Conservation (phyloP, 2,329 filamentous ascomycete species). For the Colletotrichum tabaci region DNA sequence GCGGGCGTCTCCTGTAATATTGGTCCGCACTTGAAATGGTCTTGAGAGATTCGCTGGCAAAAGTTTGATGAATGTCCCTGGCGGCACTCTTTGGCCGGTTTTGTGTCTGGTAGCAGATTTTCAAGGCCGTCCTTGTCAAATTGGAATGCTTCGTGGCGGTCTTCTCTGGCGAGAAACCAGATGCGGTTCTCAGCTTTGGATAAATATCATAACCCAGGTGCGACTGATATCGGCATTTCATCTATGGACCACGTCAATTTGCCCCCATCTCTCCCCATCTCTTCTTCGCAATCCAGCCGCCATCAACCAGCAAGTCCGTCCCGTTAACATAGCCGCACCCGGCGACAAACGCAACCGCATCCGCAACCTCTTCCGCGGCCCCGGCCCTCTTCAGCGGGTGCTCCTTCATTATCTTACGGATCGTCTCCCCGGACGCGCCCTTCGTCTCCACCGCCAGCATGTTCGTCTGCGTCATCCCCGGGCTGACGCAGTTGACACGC, state of each 20-base stretch:
- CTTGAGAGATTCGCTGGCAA: no score
- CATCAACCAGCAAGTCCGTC: constrained; percentile 16
- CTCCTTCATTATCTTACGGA: constrained; percentile 7
- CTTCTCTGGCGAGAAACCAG: no score
- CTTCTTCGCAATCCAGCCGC: constrained; percentile 11
- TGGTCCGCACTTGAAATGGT: no score
- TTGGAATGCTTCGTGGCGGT: no score
- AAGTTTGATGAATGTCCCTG: no score
- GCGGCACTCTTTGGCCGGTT: no score
- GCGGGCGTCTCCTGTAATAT: background rate
- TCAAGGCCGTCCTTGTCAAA: no score
- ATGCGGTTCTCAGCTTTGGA: no score
- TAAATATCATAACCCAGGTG: background rate
- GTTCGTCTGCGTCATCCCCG: constrained; percentile 24
- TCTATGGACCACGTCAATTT: no score
- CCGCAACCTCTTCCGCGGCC: constrained; percentile 22
- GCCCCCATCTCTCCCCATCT: constrained; percentile 8
- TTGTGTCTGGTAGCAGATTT: no score
- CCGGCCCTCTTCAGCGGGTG: constrained; percentile 25
- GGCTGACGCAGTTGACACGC: constrained; percentile 24
- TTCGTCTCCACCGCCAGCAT: constrained; percentile 29
- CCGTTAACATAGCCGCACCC: constrained; percentile 26
- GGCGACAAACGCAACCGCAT: constrained; percentile 21
- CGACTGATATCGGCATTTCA: no score
- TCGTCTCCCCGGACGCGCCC: background rate